A percentile compares a stretch with the other conserved stretches of the same genome.
Evolutionary conservation across 768 basidiomycete species (phyloP).

Genomic region (Russula ochroleuca): DNA sequence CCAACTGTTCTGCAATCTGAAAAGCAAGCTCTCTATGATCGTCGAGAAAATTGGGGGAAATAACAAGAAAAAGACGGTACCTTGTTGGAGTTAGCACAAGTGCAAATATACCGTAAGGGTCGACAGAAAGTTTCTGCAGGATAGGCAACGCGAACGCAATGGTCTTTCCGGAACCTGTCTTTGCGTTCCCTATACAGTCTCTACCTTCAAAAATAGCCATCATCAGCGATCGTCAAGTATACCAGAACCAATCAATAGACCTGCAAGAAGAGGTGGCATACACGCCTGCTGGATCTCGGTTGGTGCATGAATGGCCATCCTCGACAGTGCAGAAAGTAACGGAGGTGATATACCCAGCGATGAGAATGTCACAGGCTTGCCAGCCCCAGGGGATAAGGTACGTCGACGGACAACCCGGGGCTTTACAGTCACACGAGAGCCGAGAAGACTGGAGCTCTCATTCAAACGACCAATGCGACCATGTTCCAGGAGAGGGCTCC

Average conservation of each 20-base stretch:
- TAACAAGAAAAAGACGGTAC: constrained; percentile 39
- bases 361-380: constrained; percentile 41
- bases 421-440: constrained; percentile 30
- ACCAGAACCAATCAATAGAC: constrained; percentile 38
- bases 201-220: constrained; percentile 49
- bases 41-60: background rate
- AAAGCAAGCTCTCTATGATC: constrained; percentile 85
- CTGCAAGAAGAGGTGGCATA: constrained; percentile 79
- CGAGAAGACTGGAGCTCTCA: constrained; percentile 6
- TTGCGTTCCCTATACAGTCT: constrained; percentile 96
- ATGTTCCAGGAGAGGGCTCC: background rate
- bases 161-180: constrained; percentile 98
- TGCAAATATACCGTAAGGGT: constrained; percentile 94
- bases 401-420: constrained; percentile 21
- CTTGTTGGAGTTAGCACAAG: constrained; percentile 92
- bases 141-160: constrained; percentile 96
- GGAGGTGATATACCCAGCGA: constrained; percentile 55
- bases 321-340: constrained; percentile 59
- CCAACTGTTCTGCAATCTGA: constrained; percentile 95
- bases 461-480: background rate
- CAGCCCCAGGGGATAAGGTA: constrained; percentile 9
- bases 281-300: constrained; percentile 89
- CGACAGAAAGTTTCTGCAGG: constrained; percentile 76
- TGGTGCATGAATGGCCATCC: constrained; percentile 82
- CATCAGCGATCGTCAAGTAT: constrained; percentile 23